phyloP scores from a whole-genome alignment of 2,329 filamentous ascomycete genomes.

The Cladosporium sp. region DNA sequence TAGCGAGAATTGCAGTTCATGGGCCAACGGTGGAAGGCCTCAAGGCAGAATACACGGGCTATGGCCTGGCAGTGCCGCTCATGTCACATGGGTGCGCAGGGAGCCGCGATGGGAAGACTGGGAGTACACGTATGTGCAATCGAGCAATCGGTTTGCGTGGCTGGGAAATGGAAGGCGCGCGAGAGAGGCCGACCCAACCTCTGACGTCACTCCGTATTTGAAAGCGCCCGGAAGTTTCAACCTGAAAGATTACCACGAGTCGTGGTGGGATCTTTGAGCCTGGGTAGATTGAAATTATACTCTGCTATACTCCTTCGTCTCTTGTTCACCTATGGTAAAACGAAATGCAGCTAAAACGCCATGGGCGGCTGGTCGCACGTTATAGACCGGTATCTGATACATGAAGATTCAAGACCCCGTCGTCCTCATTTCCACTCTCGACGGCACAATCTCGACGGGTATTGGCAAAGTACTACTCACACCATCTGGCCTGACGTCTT shows the following conservation, averaged over 20 bases:
- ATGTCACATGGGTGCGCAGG: conserved; percentile 54
- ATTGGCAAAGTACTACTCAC: too few species aligned
- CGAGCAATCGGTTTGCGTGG: conserved; percentile 54
- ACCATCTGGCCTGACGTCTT: too few species aligned
- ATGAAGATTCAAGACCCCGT: too few species aligned
- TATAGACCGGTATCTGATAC: too few species aligned
- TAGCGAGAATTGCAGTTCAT: conserved; percentile 61
- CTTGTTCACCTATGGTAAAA: too few species aligned
- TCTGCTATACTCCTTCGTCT: too few species aligned
- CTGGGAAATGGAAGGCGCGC: conserved; percentile 65
- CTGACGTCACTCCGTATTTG: conserved; percentile 63
- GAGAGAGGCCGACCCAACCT: conserved; percentile 51
- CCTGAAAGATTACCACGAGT: conserved; percentile 61
- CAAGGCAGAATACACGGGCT: conserved; percentile 63
- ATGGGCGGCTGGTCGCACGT: too few species aligned
- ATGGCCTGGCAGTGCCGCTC: conserved; percentile 65
- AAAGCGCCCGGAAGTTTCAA: conserved; percentile 54
- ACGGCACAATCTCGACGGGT: too few species aligned
- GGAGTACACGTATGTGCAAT: conserved; percentile 48
- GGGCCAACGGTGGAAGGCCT: conserved; percentile 61
- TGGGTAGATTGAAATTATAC: too few species aligned
- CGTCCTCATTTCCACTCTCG: too few species aligned
- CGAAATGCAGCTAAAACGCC: too few species aligned
- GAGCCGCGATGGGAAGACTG: conserved; percentile 58
- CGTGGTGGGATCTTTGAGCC: conserved; percentile 50